A percentile compares a stretch with the other conserved stretches of the same genome.
Conservation (phyloP, 2,329 filamentous ascomycete species). For the Eurotiales sp. region DNA sequence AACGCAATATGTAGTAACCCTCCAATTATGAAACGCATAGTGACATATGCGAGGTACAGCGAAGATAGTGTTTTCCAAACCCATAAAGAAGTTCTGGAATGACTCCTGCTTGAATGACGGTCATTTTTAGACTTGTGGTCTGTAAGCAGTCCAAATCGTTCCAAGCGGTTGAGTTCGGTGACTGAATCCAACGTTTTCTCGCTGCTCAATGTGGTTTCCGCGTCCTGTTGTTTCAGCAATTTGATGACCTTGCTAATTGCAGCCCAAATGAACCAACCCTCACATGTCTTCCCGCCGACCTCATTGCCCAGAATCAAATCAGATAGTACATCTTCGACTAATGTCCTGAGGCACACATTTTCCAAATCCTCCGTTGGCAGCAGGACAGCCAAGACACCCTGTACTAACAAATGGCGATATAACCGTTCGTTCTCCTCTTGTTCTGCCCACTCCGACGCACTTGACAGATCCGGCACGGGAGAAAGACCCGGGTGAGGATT, state of each 20-base stretch:
- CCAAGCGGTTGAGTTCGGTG: conserved; percentile 44
- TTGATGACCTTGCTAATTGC: conserved; percentile 68
- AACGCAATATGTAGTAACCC: conserved; percentile 66
- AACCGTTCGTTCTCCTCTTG: conserved; percentile 74
- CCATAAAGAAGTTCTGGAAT: conserved; percentile 35
- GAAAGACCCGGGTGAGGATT: conserved; percentile 76
- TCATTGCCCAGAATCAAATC: conserved; percentile 85
- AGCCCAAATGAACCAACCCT: conserved; percentile 89
- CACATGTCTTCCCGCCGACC: conserved; percentile 72
- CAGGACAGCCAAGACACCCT: conserved; percentile 75
- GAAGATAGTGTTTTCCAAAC: conserved; percentile 54
- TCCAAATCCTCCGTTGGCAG: conserved; percentile 89
- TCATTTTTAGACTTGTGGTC: conserved; percentile 25
- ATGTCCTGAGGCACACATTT: conserved; percentile 75
- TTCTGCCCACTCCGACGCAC: conserved; percentile 50
- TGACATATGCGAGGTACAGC: conserved; percentile 52
- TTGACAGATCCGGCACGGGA: conserved; percentile 63
- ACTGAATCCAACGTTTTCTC: conserved; percentile 26
- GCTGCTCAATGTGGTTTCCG: conserved; percentile 8
- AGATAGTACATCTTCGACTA: conserved; percentile 83
- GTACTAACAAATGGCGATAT: conserved; percentile 85
- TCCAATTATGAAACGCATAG: conserved; percentile 62
- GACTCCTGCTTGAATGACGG: conserved; percentile 24
- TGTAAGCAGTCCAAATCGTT: conserved; percentile 55
- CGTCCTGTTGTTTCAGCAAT: conserved; percentile 33